Evolutionary conservation across 495 filamentous ascomycete species (phyloP).

Genomic region (Chaetomium cochliodes): DNA sequence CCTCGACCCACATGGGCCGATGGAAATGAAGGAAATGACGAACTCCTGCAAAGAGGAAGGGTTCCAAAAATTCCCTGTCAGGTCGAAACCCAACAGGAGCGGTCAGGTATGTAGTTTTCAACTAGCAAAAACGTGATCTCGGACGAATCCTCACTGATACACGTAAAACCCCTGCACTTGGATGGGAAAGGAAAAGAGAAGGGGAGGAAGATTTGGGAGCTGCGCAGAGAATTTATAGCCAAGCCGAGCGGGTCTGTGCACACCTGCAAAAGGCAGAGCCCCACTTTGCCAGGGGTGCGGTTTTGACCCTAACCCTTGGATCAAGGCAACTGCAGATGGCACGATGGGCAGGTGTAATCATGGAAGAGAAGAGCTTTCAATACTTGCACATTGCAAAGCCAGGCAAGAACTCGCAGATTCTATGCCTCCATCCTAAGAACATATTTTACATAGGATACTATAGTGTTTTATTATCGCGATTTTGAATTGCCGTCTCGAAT

Average conservation of each 20-base stretch:
- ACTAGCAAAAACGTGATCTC: conserved; percentile 59
- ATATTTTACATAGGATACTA: too few relatives aligned
- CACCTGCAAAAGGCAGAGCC: conserved; percentile 15
- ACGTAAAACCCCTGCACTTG: conserved; percentile 49
- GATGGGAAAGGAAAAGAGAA: conserved; percentile 33
- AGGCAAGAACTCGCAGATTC: too few relatives aligned
- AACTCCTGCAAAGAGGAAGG: conserved; percentile 29
- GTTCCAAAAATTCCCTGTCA: conserved; percentile 39
- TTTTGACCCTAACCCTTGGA: conserved; percentile 7
- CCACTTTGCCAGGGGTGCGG: neutral
- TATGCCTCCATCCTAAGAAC: too few relatives aligned
- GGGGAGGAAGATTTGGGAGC: conserved; percentile 10
- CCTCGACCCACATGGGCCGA: conserved; percentile 28
- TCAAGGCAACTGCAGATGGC: too few relatives aligned
- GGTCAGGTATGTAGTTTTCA: conserved; percentile 57
- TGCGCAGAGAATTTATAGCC: conserved; percentile 18
- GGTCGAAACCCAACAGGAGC: conserved; percentile 37
- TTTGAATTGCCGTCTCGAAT: too few relatives aligned
- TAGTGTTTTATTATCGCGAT: too few relatives aligned
- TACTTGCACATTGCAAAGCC: too few relatives aligned
- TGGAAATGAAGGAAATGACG: conserved; percentile 27
- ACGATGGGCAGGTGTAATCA: too few relatives aligned
- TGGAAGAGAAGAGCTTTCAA: too few relatives aligned
- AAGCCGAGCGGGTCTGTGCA: conserved; percentile 23
- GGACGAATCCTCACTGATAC: conserved; percentile 57